Base-by-base conservation (phyloP, 1,284 basidiomycete species). In the Cryptococcus sp. region DNA sequence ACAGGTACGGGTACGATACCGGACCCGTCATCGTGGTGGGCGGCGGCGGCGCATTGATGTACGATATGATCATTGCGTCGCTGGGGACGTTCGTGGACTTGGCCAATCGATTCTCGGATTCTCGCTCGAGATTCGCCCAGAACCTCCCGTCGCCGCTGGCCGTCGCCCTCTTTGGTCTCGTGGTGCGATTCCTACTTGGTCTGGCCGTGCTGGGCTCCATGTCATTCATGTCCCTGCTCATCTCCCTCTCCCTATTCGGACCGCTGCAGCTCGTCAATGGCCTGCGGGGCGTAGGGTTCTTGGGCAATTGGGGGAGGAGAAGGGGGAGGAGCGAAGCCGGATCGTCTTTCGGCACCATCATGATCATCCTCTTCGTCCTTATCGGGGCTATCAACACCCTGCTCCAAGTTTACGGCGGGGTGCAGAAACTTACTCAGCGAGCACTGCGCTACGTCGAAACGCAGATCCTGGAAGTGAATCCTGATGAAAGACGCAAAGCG, bases 161-260 rank as follows among this genome's bases (percentile, higher is more conserved):
- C 3, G 47, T 39, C 17, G 44, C 51, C 10, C 15, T 65, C 13
- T 50, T 62, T 3, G 60, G 53, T 0, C 38, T 73, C 5, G 64
- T 64, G 0, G 54, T 77, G 15, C 60, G 76, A 13, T 67, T 75
- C 53, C 57, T 76, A 20, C 65, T 79, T 19, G 78, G 78, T 15
- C 54, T 79, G n/a, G 67, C 73, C 6, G 64, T 78, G 20, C 60
- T 79, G 40, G 78, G 78, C 4, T 70, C 70, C 5, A 60, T 77
- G 16, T 74, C 71, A 7, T 77, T 77, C 59, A 52, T 76, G 27
- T 72, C 72, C 4, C 63, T 79, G 10, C 57, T 77, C 10, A 60
- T 75, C 23, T 69, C 67, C 1, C 56, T 76, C 10, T 70, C 68
- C 1, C 61, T 79, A 31, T 73, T 78, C 49, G 73, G 69, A 8